Evolutionary conservation across 1,284 basidiomycete genomes (phyloP).

Genomic region (Vanrija humicola): DNA sequence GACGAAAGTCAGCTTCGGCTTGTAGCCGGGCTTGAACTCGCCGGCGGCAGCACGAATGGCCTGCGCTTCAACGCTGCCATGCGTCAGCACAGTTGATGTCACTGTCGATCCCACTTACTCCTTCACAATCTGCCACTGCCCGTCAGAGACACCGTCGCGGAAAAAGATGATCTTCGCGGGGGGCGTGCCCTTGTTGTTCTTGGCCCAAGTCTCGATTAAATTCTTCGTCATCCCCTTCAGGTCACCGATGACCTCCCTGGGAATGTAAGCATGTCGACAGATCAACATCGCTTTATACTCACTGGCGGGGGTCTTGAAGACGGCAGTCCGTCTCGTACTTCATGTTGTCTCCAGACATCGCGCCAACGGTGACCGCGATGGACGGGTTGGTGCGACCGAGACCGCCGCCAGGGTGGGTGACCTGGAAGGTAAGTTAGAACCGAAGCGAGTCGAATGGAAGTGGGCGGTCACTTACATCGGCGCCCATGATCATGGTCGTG

Average conservation of each 20-base stretch:
- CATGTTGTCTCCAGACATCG: constrained; percentile 43
- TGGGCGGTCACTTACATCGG: constrained; percentile 39
- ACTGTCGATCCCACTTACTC: constrained; percentile 28
- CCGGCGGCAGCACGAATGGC: constrained; percentile 29
- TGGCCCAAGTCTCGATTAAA: constrained; percentile 33
- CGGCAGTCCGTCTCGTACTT: constrained; percentile 47
- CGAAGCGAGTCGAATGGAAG: neutral
- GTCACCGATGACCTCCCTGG: constrained; percentile 33
- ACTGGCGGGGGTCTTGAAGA: constrained; percentile 49
- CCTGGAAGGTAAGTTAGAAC: constrained; percentile 1
- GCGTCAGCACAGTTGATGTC: neutral
- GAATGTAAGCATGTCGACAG: neutral
- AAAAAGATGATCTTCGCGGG: constrained; percentile 50
- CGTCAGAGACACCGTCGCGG: constrained; percentile 54
- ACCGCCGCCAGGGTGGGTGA: constrained; percentile 25
- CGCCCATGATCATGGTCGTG: constrained; percentile 50
- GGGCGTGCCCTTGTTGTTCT: constrained; percentile 39
- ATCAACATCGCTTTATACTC: constrained; percentile 9
- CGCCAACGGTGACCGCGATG: constrained; percentile 51
- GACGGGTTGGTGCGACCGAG: constrained; percentile 45
- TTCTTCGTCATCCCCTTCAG: constrained; percentile 29
- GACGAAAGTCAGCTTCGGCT: constrained; percentile 47
- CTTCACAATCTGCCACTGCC: constrained; percentile 50
- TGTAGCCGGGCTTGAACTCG: constrained; percentile 32
- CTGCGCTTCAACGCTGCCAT: constrained; percentile 31